Conservation (phyloP, 2,329 filamentous ascomycete species). For the Exophiala oligosperma region DNA sequence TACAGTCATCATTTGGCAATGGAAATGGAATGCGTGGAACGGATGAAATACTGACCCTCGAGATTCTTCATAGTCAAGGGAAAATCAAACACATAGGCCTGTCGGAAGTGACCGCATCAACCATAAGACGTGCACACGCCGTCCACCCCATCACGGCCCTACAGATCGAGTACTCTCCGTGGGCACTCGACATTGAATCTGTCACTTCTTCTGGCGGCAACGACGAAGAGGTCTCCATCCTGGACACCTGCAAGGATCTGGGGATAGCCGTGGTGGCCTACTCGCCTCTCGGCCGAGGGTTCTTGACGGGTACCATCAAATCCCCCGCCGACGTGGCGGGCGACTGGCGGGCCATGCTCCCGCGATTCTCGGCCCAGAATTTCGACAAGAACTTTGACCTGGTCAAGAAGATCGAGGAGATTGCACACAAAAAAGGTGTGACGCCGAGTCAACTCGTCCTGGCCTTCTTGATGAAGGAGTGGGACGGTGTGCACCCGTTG, state of each 20-base stretch:
- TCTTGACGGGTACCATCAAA: constrained; percentile 57
- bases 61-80: constrained; percentile 33
- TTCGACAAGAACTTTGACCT: constrained; percentile 66
- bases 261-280: constrained; percentile 71
- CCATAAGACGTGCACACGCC: constrained; percentile 48
- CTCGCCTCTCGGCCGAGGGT: constrained; percentile 64
- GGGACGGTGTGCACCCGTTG: constrained; percentile 51
- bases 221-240: constrained; percentile 31
- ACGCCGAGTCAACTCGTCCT: constrained; percentile 66
- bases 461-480: constrained; percentile 57
- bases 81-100: constrained; percentile 54
- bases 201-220: constrained; percentile 20
- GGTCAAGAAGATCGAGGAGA: constrained; percentile 55
- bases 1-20: no score
- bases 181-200: constrained; percentile 47
- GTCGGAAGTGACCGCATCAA: constrained; percentile 46
- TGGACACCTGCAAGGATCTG: constrained; percentile 52
- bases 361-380: constrained; percentile 63
- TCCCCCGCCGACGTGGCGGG: constrained; percentile 56
- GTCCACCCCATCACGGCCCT: constrained; percentile 50
- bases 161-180: constrained; percentile 53
- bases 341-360: constrained; percentile 49
- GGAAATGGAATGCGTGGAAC: no score
- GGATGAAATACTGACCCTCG: no score
- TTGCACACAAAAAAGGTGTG: constrained; percentile 62